Percentiles rank a stretch among this genome's conserved stretches.
phyloP scores from a whole-genome alignment of 2,329 filamentous ascomycete genomes.

The Diaporthe ilicicola region DNA sequence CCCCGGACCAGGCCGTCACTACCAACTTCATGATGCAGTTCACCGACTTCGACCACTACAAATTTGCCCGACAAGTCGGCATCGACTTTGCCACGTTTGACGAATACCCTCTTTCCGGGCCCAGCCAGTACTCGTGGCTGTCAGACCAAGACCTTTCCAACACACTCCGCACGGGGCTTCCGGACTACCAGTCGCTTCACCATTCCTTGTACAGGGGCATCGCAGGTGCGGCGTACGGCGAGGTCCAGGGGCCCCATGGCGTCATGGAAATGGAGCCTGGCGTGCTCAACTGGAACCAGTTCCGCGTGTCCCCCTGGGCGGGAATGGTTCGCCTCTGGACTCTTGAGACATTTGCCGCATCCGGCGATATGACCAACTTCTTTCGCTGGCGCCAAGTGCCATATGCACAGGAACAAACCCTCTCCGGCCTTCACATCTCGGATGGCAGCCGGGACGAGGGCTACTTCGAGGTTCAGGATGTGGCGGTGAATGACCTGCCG shows the following conservation, averaged over 20 bases:
- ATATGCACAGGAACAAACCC: constrained; percentile 38
- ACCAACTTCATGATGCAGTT: constrained; percentile 37
- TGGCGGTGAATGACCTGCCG: constrained; percentile 35
- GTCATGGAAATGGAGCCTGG: constrained; percentile 40
- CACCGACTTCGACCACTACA: constrained; percentile 37
- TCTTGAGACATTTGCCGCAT: constrained; percentile 36
- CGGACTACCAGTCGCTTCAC: constrained; percentile 36
- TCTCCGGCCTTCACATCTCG: constrained; percentile 36
- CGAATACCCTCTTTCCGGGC: constrained; percentile 35
- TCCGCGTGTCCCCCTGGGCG: constrained; percentile 34
- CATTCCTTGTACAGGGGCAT: constrained; percentile 37
- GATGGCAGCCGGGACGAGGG: constrained; percentile 36
- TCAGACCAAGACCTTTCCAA: constrained; percentile 34
- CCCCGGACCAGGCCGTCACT: constrained; percentile 36
- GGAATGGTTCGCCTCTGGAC: constrained; percentile 39
- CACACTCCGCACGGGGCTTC: constrained; percentile 36
- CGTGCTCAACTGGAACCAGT: constrained; percentile 38
- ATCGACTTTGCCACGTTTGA: constrained; percentile 37
- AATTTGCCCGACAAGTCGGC: constrained; percentile 36
- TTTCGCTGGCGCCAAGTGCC: constrained; percentile 39
- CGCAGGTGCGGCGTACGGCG: constrained; percentile 35
- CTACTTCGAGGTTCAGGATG: constrained; percentile 31
- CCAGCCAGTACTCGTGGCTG: constrained; percentile 31
- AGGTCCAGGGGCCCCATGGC: constrained; percentile 34
- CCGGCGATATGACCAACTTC: constrained; percentile 36